Percentiles rank a stretch among this genome's conserved stretches.
These are phyloP conservation scores for Diaporthe humulicola DNA, from an alignment of 2,329 filamentous ascomycete genomes.

Conservation along the genomic window DNA sequence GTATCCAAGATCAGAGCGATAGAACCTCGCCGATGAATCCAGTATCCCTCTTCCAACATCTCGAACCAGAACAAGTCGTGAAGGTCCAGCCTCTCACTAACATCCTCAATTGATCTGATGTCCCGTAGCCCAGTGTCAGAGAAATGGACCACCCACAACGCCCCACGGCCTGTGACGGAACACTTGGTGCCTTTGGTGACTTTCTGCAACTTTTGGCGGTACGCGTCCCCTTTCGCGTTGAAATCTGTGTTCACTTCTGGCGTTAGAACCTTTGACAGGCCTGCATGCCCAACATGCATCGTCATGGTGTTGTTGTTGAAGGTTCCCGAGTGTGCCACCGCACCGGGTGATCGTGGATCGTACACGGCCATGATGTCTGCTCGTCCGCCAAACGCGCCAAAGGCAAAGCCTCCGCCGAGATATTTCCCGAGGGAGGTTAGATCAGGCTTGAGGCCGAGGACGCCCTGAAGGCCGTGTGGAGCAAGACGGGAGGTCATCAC, in stretches of 20 bases:
- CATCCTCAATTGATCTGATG: slow-evolving; percentile 28
- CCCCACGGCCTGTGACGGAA: slow-evolving; percentile 54
- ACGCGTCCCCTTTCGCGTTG: slow-evolving; percentile 48
- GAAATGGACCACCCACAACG: slow-evolving; percentile 54
- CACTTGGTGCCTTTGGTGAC: slow-evolving; percentile 52
- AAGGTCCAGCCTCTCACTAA: slow-evolving; percentile 40
- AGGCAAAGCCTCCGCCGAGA: slow-evolving; percentile 69
- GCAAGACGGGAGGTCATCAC: slow-evolving; percentile 76
- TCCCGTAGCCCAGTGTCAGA: slow-evolving; percentile 22
- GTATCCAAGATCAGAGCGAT: slow-evolving; percentile 44
- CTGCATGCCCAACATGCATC: slow-evolving; percentile 67
- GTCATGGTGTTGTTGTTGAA: slow-evolving; percentile 77
- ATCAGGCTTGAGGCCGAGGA: slow-evolving; percentile 65
- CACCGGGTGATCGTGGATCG: slow-evolving; percentile 17
- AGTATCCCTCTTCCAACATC: slow-evolving; percentile 45
- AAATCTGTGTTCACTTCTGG: slow-evolving; percentile 49
- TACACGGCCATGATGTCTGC: slow-evolving; percentile 37
- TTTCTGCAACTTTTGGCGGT: slow-evolving; percentile 49
- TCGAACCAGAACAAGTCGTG: slow-evolving; percentile 45
- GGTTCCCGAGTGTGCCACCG: slow-evolving; percentile 70
- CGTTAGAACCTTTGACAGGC: slow-evolving; percentile 52
- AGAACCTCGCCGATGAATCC: slow-evolving; percentile 44
- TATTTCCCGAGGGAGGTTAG: slow-evolving; percentile 69
- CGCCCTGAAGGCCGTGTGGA: slow-evolving; percentile 61
- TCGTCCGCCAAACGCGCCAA: slow-evolving; percentile 70